Base-by-base conservation (phyloP, 352 stramenopile genomes). In the Pythium folliculosum region DNA sequence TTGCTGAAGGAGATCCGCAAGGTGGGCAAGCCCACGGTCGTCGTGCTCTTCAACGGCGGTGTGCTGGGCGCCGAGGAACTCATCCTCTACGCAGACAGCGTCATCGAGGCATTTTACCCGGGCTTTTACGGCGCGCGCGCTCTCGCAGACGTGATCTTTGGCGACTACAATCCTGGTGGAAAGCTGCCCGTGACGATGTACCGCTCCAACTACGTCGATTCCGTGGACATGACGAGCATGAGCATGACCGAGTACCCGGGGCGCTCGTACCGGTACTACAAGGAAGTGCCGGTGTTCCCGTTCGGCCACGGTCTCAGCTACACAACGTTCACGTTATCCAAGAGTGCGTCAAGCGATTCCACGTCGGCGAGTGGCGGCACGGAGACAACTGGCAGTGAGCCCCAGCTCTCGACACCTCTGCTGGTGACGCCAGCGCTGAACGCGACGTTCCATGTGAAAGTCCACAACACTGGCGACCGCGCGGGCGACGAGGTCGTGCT, bases 271-370 rank as follows among this genome's bases (percentile, higher is more conserved):
- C 78, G 90, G 3, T 98, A 97, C 70, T 98, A 88, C 77, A 94
- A 89, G 60, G 90, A 92, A 52, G 71, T 90, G 7, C 83, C 89
- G 0, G 86, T 98, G 37, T 95, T 96, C 51, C 81, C 88, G 9
- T 98, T 98, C 65, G 93, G 92, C 9, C 92, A 82, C 65, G 93
- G 93, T 3, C 77, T 98, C 40, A 96, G 84, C 56, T 98, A 98
- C 78, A 96, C 92, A 4, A 90, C 60, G 30, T 97, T 97, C 51
- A 74, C 70, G 0, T 51, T 92, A 0, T 65, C 64, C 16, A 65
- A 74, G 49, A 62, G 13, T 16, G 9, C 17, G 0, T 37, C 50
- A 12, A 66, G 43, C n/a, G 52, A 53, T 14, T 61, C 55, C 5
- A 57, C 47, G 1, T 56, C 49, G 1, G 22, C 8, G 12, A 47